Conservation (phyloP, 345 rosid genomes). For the Hibiscus trionum region DNA sequence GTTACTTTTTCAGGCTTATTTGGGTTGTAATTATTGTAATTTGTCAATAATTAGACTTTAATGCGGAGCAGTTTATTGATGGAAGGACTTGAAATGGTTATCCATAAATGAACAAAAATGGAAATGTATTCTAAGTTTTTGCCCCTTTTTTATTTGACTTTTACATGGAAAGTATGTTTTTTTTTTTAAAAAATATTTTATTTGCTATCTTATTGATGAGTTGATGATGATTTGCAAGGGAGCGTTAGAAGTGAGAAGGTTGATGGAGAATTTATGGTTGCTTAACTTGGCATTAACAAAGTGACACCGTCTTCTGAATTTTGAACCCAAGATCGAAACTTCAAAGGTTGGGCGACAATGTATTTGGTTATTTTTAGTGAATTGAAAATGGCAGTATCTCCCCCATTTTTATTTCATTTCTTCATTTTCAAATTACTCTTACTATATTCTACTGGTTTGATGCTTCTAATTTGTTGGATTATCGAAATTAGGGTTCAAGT, state of each 20-base stretch:
- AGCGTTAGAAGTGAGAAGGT: slow-evolving; percentile 7
- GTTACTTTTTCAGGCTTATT: not conserved
- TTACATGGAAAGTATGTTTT: not conserved
- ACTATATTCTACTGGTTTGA: not conserved
- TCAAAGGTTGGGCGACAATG: slow-evolving; percentile 17
- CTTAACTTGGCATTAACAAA: slow-evolving; percentile 3
- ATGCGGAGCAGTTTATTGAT: not conserved
- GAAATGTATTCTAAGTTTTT: not conserved
- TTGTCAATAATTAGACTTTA: not conserved
- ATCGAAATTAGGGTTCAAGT: not conserved
- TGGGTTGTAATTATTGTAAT: not conserved
- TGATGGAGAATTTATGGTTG: slow-evolving; percentile 4
- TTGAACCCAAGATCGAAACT: slow-evolving; percentile 1
- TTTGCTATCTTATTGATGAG: not conserved
- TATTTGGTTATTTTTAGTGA: not conserved
- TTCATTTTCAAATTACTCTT: not conserved
- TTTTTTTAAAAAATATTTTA: not conserved
- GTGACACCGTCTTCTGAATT: not conserved
- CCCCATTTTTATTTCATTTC: not conserved
- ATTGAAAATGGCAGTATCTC: not conserved
- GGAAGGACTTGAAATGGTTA: not conserved
- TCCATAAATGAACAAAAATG: not conserved
- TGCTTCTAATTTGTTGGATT: not conserved
- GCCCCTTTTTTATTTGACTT: not conserved
- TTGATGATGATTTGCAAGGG: not conserved